A percentile compares a stretch with the other conserved stretches of the same genome.
phyloP scores from a whole-genome alignment of 2,329 filamentous ascomycete species.

The Monosporascus sp. region DNA sequence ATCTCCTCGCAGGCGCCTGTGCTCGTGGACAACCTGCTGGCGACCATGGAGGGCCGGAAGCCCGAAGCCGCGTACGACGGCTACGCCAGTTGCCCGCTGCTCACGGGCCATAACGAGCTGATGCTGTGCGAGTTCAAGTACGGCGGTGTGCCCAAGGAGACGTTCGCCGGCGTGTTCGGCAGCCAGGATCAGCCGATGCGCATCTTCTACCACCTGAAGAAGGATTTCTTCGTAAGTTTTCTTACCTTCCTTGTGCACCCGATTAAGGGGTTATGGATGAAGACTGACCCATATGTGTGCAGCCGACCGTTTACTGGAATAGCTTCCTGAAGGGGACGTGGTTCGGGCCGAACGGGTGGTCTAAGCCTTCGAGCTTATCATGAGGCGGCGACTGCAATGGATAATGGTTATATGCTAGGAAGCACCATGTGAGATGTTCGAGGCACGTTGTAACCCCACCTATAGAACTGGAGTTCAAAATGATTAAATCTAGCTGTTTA shows the following conservation, averaged over 20 bases:
- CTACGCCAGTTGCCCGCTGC: constrained; percentile 41
- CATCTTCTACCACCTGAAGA: constrained; percentile 39
- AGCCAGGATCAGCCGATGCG: constrained; percentile 35
- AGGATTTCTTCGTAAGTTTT: constrained; percentile 36
- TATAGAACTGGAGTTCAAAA: too few relatives aligned
- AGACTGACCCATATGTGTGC: background rate
- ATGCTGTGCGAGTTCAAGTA: constrained; percentile 46
- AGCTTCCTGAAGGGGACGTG: constrained; percentile 21
- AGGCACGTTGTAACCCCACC: too few relatives aligned
- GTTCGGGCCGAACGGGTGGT: constrained; percentile 18
- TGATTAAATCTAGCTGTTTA: too few relatives aligned
- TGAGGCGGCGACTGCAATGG: background rate
- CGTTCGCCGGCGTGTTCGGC: constrained; percentile 30
- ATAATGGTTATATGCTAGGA: background rate
- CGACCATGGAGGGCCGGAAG: constrained; percentile 29
- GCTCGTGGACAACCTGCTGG: constrained; percentile 36
- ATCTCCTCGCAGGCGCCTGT: constrained; percentile 40
- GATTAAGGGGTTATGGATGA: background rate
- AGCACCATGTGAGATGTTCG: background rate
- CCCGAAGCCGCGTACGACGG: constrained; percentile 34
- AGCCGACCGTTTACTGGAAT: constrained; percentile 27
- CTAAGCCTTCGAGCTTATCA: constrained; percentile 6
- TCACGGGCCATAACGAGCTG: constrained; percentile 39
- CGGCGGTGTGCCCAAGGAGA: constrained; percentile 40
- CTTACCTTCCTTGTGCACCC: background rate